Conservation (phyloP, 1,139 yeast species). For the Scheffersomyces cryptocercus region DNA sequence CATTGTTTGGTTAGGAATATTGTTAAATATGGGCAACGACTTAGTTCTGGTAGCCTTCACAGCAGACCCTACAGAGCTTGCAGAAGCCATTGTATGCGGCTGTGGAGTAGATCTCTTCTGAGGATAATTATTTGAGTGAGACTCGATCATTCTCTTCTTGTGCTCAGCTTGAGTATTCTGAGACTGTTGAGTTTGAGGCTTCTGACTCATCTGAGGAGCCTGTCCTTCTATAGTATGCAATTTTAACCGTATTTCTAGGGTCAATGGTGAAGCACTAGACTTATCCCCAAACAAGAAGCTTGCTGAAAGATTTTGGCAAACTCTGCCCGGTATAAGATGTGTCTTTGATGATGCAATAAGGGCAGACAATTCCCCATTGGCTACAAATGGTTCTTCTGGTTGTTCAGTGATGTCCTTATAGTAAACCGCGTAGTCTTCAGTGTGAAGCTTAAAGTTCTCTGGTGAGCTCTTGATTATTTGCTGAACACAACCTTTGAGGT, state of each 20-base stretch:
- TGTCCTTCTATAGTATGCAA: conserved; percentile 44
- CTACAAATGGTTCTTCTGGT: conserved; percentile 76
- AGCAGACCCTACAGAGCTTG: conserved; percentile 29
- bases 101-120: conserved; percentile 7
- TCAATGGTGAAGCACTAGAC: conserved; percentile 46
- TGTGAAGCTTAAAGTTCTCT: conserved; percentile 50
- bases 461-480: conserved; percentile 57
- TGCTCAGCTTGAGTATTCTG: conserved; percentile 3
- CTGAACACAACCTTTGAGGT: conserved; percentile 50
- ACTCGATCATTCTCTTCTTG: conserved; percentile 6
- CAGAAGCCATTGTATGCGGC: conserved; percentile 3
- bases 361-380: conserved; percentile 63
- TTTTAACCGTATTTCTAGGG: conserved; percentile 65
- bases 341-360: conserved; percentile 29
- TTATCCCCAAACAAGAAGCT: conserved; percentile 48
- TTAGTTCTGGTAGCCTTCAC: conserved; percentile 66
- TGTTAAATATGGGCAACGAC: conserved; percentile 58
- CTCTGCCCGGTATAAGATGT: conserved; percentile 63
- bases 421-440: conserved; percentile 67
- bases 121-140: conserved; percentile 6
- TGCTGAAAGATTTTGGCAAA: conserved; percentile 68
- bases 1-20: conserved; percentile 42
- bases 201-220: conserved; percentile 14
- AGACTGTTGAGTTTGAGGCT: conserved; percentile 7
- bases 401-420: conserved; percentile 71